A percentile compares a stretch with the other conserved stretches of the same genome.
Evolutionary conservation across 352 stramenopile species (phyloP).

Genomic region (Ophiocytium majus): DNA sequence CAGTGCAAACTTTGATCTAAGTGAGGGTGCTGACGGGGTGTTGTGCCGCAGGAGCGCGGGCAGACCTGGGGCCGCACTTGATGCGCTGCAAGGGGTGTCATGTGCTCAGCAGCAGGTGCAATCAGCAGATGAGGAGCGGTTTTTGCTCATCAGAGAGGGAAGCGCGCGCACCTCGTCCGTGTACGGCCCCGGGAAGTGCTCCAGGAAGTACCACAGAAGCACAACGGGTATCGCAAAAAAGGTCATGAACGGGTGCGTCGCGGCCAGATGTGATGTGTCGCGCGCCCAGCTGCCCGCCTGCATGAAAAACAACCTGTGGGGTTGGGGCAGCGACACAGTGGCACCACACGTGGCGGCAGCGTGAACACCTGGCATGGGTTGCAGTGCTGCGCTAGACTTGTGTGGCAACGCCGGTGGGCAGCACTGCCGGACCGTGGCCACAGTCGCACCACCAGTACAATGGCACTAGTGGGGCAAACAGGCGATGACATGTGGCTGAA

Average conservation of each 20-base stretch:
- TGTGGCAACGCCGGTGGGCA: no score
- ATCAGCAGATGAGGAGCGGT: background rate
- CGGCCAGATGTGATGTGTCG: background rate
- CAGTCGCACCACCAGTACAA: no score
- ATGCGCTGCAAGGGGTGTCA: background rate
- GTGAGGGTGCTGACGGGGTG: no score
- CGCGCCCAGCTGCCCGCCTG: background rate
- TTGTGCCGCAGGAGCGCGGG: background rate
- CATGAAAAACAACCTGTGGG: conserved; percentile 16
- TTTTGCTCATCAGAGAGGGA: background rate
- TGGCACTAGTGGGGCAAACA: no score
- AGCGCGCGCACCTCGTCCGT: conserved; percentile 19
- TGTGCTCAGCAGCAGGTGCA: background rate
- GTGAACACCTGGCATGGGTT: no score
- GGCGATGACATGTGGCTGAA: no score
- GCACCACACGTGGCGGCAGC: background rate
- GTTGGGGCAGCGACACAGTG: no score
- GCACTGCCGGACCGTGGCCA: no score
- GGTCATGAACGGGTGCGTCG: conserved; percentile 23
- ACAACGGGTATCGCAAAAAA: conserved; percentile 26
- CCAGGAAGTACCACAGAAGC: conserved; percentile 20
- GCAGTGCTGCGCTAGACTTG: no score
- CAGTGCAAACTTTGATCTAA: no score
- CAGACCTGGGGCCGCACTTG: background rate
- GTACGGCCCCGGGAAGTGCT: conserved; percentile 30